Evolutionary conservation across 192 early-diverging fungal genomes (phyloP).

Genomic region (Thamnidium elegans): DNA sequence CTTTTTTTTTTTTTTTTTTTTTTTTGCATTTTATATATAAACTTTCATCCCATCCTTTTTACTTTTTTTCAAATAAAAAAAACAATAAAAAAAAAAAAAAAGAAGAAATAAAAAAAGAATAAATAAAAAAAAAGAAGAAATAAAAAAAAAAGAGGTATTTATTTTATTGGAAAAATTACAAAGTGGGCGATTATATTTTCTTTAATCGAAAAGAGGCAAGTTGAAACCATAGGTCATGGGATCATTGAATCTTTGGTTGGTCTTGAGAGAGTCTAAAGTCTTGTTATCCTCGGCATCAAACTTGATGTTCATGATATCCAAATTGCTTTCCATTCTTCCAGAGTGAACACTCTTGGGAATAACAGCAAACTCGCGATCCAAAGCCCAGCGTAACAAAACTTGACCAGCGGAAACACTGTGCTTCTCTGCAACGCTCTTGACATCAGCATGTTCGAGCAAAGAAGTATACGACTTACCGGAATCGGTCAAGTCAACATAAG

Average conservation of each 20-base stretch:
- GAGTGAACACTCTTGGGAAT: slow-evolving; percentile 66
- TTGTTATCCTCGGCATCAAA: slow-evolving; percentile 48
- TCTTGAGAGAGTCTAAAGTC: slow-evolving; percentile 42
- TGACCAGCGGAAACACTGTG: slow-evolving; percentile 58
- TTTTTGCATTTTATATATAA: too few species aligned
- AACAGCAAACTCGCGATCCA: slow-evolving; percentile 61
- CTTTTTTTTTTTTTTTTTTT: too few species aligned
- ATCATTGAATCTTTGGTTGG: slow-evolving; percentile 46
- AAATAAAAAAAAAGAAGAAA: too few species aligned
- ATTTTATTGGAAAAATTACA: too few species aligned
- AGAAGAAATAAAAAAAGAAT: too few species aligned
- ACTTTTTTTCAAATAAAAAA: too few species aligned
- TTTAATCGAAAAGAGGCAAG: slow-evolving; percentile 49
- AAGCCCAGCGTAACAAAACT: slow-evolving; percentile 58
- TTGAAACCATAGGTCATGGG: slow-evolving; percentile 42
- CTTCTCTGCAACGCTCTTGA: slow-evolving; percentile 53
- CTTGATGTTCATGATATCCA: slow-evolving; percentile 45
- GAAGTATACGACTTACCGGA: slow-evolving; percentile 35
- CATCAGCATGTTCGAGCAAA: slow-evolving; percentile 44
- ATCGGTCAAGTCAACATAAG: slow-evolving; percentile 25
- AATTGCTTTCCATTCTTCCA: slow-evolving; percentile 55
- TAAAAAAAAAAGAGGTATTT: too few species aligned
- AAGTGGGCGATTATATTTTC: too few species aligned
- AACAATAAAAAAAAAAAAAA: too few species aligned
- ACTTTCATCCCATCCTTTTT: too few species aligned